Evolutionary conservation across 306 rosid species (phyloP).

Genomic region (Ormosia emarginata): DNA sequence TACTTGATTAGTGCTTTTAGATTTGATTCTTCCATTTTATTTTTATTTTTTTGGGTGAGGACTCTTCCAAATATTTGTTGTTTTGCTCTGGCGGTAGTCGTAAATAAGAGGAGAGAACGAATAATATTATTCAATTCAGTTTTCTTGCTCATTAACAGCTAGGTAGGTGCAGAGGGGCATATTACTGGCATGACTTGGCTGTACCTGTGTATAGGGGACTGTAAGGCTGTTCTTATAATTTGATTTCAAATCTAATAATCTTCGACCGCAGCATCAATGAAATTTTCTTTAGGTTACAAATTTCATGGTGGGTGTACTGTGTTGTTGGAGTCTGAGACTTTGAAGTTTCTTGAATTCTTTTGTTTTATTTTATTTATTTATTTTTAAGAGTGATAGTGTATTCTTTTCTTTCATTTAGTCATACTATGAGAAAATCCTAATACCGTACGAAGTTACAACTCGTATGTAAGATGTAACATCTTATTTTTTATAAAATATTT

Average conservation of each 20-base stretch:
- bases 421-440: background rate
- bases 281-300: background rate
- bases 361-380: too few relatives aligned
- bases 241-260: background rate
- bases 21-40: background rate
- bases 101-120: too few relatives aligned
- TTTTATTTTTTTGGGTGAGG: background rate
- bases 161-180: background rate
- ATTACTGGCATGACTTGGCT: conserved; percentile 29
- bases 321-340: background rate
- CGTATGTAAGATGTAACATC: background rate
- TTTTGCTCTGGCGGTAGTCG: background rate
- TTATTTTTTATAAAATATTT: too few relatives aligned
- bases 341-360: background rate
- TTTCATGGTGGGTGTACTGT: conserved; percentile 27
- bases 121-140: background rate
- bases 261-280: background rate
- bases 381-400: too few relatives aligned
- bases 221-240: background rate
- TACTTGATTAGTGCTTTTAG: too few relatives aligned
- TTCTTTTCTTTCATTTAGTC: too few relatives aligned
- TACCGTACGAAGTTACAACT: conserved; percentile 18
- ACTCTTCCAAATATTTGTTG: background rate
- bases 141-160: background rate
- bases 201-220: background rate